Evolutionary conservation across 2,329 filamentous ascomycete genomes (phyloP).

Genomic region (Cyclaneusma minus): DNA sequence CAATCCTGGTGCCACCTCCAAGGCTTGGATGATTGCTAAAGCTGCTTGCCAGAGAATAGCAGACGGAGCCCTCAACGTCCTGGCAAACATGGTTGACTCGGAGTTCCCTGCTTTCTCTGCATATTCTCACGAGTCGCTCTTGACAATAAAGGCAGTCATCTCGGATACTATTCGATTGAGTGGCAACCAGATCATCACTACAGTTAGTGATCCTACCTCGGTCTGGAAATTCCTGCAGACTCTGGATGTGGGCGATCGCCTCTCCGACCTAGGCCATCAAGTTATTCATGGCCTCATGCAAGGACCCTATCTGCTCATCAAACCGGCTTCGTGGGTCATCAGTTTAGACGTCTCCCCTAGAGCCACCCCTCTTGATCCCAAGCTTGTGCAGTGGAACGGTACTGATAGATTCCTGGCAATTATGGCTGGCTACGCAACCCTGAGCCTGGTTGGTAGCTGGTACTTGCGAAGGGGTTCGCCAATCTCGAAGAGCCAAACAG

Average conservation of each 20-base stretch:
- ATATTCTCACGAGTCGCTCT: slow-evolving; percentile 55
- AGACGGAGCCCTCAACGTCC: slow-evolving; percentile 30
- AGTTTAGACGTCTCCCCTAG: slow-evolving; percentile 30
- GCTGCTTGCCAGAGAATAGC: slow-evolving; percentile 24
- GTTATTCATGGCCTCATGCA: too few species aligned
- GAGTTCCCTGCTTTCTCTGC: slow-evolving; percentile 67
- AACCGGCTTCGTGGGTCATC: slow-evolving; percentile 42
- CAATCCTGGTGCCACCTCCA: slow-evolving; percentile 3
- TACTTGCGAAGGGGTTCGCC: slow-evolving; percentile 65
- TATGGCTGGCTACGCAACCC: slow-evolving; percentile 62
- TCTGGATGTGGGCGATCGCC: too few species aligned
- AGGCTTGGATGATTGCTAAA: slow-evolving; percentile 11
- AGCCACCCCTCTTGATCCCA: slow-evolving; percentile 28
- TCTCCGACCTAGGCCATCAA: too few species aligned
- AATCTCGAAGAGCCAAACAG: slow-evolving; percentile 40
- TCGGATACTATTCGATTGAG: slow-evolving; percentile 23
- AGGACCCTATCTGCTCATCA: slow-evolving; percentile 23
- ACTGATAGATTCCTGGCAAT: slow-evolving; percentile 57
- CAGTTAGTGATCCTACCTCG: too few species aligned
- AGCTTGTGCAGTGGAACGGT: slow-evolving; percentile 51
- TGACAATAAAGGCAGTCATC: slow-evolving; percentile 40
- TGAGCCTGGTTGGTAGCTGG: slow-evolving; percentile 58
- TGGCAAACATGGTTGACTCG: slow-evolving; percentile 26
- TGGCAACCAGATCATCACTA: slow-evolving; percentile 24
- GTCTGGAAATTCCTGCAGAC: too few species aligned